Evolutionary conservation across 345 rosid genomes (phyloP).

Genomic region (Camelina hispida): DNA sequence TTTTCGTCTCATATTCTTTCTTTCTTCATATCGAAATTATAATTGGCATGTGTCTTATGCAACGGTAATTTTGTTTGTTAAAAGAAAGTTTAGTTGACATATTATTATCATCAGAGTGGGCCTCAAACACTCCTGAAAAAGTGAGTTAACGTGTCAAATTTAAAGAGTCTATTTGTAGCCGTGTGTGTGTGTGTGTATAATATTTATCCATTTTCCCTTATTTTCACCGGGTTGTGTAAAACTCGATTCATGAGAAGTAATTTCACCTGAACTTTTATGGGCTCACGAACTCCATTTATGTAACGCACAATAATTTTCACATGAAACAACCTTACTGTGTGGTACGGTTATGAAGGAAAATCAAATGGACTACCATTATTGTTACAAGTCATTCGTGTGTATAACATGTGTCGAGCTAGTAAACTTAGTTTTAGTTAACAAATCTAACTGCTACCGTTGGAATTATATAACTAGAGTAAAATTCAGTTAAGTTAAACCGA

Average conservation of each 20-base stretch:
- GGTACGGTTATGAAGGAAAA: not conserved
- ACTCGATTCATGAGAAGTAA: not conserved
- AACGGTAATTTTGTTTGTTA: slow-evolving; percentile 37
- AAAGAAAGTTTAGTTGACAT: slow-evolving; percentile 42
- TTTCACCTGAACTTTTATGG: slow-evolving; percentile 11
- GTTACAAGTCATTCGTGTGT: not conserved
- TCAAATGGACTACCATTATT: not conserved
- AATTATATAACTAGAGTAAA: not conserved
- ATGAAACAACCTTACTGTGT: not conserved
- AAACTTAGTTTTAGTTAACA: too few species aligned
- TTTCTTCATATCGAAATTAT: not conserved
- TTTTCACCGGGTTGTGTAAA: not conserved
- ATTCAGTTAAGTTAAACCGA: not conserved
- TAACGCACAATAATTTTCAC: slow-evolving; percentile 23
- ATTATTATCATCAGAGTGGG: slow-evolving; percentile 45
- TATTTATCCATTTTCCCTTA: not conserved
- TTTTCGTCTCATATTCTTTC: slow-evolving; percentile 30
- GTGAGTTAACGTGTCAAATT: slow-evolving; percentile 28
- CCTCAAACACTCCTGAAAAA: slow-evolving; percentile 23
- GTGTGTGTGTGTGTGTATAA: too few species aligned
- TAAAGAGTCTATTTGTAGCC: slow-evolving; percentile 28
- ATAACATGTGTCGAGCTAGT: not conserved
- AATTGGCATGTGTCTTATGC: slow-evolving; percentile 29
- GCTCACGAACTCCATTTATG: slow-evolving; percentile 8
- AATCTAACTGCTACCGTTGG: not conserved